These are phyloP conservation scores for Dendrobium catenatum DNA, from an alignment of 106 monocot species.

Conservation along the genomic window DNA sequence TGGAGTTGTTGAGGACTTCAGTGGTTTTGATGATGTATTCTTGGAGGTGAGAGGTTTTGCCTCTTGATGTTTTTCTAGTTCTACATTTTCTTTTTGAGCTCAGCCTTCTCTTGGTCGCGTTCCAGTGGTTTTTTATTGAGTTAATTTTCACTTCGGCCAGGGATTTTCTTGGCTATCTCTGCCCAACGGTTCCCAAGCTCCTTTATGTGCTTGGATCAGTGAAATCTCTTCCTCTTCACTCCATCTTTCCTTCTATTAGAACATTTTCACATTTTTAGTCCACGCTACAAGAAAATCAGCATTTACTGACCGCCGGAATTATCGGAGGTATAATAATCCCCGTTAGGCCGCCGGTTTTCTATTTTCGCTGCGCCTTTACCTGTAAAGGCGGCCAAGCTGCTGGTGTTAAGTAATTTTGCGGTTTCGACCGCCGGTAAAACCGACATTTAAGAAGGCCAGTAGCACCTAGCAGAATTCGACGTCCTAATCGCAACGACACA, in stretches of 20 bases:
- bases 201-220: conserved; percentile 47
- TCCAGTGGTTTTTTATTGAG: conserved; percentile 84
- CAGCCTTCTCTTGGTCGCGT: conserved; percentile 55
- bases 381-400: no score
- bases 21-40: background rate
- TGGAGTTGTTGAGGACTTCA: background rate
- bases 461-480: no score
- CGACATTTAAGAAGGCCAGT: no score
- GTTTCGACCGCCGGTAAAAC: no score
- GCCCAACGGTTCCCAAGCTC: conserved; percentile 60
- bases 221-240: conserved; percentile 56
- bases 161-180: conserved; percentile 47
- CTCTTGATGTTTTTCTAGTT: conserved; percentile 23
- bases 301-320: no score
- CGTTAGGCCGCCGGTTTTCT: no score
- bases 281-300: no score
- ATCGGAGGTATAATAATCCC: no score
- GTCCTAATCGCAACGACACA: no score
- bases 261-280: no score
- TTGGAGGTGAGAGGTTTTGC: conserved; percentile 8
- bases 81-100: conserved; percentile 35
- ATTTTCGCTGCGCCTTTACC: no score
- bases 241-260: conserved; percentile 56
- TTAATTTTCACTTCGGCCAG: conserved; percentile 62
- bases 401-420: no score